Evolutionary conservation across 192 early-diverging fungal species (phyloP).

Genomic region (Thoreauomyces humboldtii): DNA sequence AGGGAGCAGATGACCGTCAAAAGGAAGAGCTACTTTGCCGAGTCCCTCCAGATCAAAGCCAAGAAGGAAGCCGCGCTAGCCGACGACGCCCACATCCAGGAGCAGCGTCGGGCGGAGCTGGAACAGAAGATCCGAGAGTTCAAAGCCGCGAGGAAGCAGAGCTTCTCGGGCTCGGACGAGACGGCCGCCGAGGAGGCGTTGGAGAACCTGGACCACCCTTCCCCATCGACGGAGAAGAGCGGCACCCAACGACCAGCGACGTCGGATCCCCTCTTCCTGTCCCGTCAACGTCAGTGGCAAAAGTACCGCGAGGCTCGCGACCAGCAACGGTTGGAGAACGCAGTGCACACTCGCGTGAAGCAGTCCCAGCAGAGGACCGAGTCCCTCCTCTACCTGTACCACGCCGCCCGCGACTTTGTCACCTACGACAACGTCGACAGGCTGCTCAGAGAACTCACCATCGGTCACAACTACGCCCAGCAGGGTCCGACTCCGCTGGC

Average conservation of each 20-base stretch:
- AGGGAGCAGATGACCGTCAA: not conserved
- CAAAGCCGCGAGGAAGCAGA: not conserved
- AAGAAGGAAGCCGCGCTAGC: not conserved
- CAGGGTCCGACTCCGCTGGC: too few relatives aligned
- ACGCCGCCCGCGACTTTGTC: constrained; percentile 28
- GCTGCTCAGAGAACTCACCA: constrained; percentile 11
- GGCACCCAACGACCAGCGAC: not conserved
- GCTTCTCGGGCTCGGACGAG: not conserved
- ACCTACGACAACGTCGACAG: constrained; percentile 36
- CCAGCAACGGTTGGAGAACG: constrained; percentile 23
- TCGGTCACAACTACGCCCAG: not conserved
- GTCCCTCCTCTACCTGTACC: constrained; percentile 34
- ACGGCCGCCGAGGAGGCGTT: not conserved
- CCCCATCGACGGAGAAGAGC: too few relatives aligned
- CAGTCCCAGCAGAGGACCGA: constrained; percentile 21
- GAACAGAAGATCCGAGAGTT: constrained; percentile 18
- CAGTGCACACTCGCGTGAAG: not conserved
- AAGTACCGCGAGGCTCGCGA: not conserved
- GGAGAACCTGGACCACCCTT: not conserved
- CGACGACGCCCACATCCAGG: not conserved
- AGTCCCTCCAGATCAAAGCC: not conserved
- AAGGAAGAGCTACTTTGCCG: constrained; percentile 16
- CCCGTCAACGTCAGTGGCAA: not conserved
- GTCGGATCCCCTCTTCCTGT: constrained; percentile 7
- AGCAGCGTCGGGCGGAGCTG: constrained; percentile 7